phyloP scores from a whole-genome alignment of 768 basidiomycete species.

The Phallus indusiatus region DNA sequence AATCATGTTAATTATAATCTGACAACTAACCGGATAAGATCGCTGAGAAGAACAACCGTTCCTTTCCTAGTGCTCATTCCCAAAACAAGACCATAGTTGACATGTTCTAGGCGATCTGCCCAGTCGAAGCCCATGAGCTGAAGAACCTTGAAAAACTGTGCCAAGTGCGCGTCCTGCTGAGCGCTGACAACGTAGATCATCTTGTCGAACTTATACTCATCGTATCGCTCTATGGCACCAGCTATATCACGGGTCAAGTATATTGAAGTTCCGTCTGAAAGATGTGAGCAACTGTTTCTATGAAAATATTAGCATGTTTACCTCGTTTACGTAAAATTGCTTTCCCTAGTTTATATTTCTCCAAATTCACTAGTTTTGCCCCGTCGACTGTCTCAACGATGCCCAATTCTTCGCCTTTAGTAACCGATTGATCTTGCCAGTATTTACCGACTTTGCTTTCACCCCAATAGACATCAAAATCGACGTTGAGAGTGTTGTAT shows the following conservation, averaged over 20 bases:
- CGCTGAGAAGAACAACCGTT: conserved; percentile 89
- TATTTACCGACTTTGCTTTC: conserved; percentile 74
- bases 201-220: conserved; percentile 82
- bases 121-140: conserved; percentile 84
- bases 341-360: conserved; percentile 85
- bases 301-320: conserved; percentile 18
- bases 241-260: conserved; percentile 95
- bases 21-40: conserved; percentile 48
- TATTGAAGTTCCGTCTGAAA: conserved; percentile 80
- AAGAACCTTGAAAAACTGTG: conserved; percentile 91
- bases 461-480: conserved; percentile 88
- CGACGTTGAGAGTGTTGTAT: conserved; percentile 81
- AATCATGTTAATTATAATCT: not conserved
- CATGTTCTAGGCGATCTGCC: conserved; percentile 74
- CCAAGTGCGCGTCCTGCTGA: conserved; percentile 78
- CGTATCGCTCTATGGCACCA: conserved; percentile 85
- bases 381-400: conserved; percentile 71
- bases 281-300: not conserved
- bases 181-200: conserved; percentile 93
- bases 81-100: conserved; percentile 86
- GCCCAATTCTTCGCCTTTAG: conserved; percentile 57
- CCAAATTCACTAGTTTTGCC: conserved; percentile 79
- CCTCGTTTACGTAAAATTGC: conserved; percentile 85
- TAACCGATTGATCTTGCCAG: conserved; percentile 65
- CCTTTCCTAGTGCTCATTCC: conserved; percentile 95